Evolutionary conservation across 768 basidiomycete genomes (phyloP).

Genomic region (Kwoniella shandongensis): DNA sequence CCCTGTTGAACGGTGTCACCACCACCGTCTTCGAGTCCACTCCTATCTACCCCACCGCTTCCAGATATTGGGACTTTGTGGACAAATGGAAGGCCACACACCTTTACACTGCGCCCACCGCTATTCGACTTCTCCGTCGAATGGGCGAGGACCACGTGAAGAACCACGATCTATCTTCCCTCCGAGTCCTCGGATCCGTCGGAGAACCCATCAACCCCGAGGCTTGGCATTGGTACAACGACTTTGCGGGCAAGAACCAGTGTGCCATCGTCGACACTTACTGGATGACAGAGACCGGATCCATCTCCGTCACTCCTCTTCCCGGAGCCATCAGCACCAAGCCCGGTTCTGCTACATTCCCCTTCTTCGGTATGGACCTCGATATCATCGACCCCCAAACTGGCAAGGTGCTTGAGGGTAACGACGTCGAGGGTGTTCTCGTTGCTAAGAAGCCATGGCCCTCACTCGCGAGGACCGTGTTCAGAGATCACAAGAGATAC

Average conservation of each 20-base stretch:
- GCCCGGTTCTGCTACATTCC: conserved; percentile 93
- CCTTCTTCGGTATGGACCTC: conserved; percentile 93
- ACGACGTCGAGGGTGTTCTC: conserved; percentile 86
- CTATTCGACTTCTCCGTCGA: conserved; percentile 79
- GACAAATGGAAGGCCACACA: conserved; percentile 91
- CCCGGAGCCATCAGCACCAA: conserved; percentile 92
- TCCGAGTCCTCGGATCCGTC: conserved; percentile 87
- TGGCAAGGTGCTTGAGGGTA: conserved; percentile 70
- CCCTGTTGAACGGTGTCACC: conserved; percentile 61
- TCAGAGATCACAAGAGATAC: conserved; percentile 84
- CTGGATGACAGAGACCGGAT: conserved; percentile 98
- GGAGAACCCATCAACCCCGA: conserved; percentile 99
- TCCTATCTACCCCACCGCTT: conserved; percentile 92
- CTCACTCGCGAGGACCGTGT: conserved; percentile 88
- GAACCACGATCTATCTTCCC: conserved; percentile 71
- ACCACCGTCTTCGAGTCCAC: conserved; percentile 87
- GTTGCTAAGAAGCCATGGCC: conserved; percentile 88
- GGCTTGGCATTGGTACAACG: conserved; percentile 99
- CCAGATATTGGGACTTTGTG: conserved; percentile 95
- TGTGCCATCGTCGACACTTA: conserved; percentile 86
- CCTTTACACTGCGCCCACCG: conserved; percentile 69
- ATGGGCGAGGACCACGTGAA: conserved; percentile 84
- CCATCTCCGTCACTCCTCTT: conserved; percentile 90
- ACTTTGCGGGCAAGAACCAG: conserved; percentile 80
- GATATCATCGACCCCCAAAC: conserved; percentile 81